Evolutionary conservation across 2,329 filamentous ascomycete species (phyloP), one percentile per base, ranked within the genome.

Genomic region (Neofusicoccum parvum): DNA sequence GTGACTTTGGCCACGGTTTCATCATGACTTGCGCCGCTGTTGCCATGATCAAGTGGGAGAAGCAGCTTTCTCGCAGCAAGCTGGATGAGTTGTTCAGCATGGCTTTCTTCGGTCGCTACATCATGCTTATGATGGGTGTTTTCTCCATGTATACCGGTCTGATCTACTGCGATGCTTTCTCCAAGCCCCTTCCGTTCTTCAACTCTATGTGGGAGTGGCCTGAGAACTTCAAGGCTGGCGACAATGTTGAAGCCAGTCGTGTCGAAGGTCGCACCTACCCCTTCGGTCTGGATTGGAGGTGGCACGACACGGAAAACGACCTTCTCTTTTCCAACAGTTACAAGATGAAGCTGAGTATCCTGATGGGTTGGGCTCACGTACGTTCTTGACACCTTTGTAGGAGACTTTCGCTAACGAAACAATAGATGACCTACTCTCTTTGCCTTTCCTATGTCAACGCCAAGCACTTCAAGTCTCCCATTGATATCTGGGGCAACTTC

Each of bases 301-400:
- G 95, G 95, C 96, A 99, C 77, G 93, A 91, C 67, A 91, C 93
- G 12, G 94, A 98, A 73, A 99, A 99, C 74, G 91, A 96, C 67
- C 85, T 99, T 20, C 86, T 99, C 58, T 99, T 99, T 82, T 91
- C 88, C 78, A 99, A 99, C 90, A 96, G 92, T 80, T 96, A 95
- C 86, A 99, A 99, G 89, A 99, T 99, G 95, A 99, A 99, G 85
- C 91, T 99, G 81, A 96, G 92, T 83, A 97, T 99, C 76, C 87
- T 99, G 70, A 86, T 99, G 70, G 95, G 96, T 78, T 99, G 96
- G 95, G 88, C 88, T 66, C 94, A 97, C 82, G 80, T 82, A 76
- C 76, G 80, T 74, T n/a, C 14, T 34, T 43, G n/a, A 39, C 4
- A 12, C 9, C 23, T 5, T 10, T 17, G 15, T 12, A 2, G 27